Evolutionary conservation across 208 protist genomes (phyloP), one percentile per base, ranked within the genome.

Genomic region (Trypanosomatidae sp.): DNA sequence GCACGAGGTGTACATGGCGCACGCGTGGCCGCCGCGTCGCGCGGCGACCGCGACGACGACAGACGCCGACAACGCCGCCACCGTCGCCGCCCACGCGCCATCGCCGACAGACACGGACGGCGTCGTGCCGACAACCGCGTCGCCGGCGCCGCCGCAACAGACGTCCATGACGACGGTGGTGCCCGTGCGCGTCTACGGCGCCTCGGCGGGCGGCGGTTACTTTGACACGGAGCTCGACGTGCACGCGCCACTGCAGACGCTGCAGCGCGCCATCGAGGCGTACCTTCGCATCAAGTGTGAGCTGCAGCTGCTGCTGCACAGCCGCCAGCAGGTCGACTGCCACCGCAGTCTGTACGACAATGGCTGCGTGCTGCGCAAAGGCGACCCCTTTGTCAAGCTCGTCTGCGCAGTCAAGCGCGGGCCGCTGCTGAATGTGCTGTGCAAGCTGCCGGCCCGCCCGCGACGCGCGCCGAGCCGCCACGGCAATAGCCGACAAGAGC

Each of bases 151-250:
- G 8, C 10, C 20, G 18, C 32, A 18, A 16, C 20, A 33, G 3
- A 20, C 25, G 6, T 26, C 11, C 4, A 27, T 30, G 13, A 41
- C 49, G 26, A 69, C 78, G 41, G 51, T 72, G 6, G 63, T 85
- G 32, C 82, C 82, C 10, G 61, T 91, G 4, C 69, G 82, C 1
- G 74, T 91, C 18, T 79, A 71, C 47, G 66, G 77, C 43, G 57
- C 64, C 13, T 66, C 71, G 6, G n/a, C 30, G n/a, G n/a, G n/a
- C 30, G 77, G 82, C 21, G 75, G 86, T 24, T 91, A 66, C 60
- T 91, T 88, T 35, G 82, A 91, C 57, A 91, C 77, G 7, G 73
- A 91, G 59, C 15, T 87, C 15, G 68, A 88, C 51, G 43, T 85
- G 22, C 66, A 88, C 52, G 56, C 64, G n/a, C 77, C 82, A 8